A percentile compares a stretch with the other conserved stretches of the same genome.
phyloP scores from a whole-genome alignment of 106 monocot genomes.

The Dendrobium officinale region DNA sequence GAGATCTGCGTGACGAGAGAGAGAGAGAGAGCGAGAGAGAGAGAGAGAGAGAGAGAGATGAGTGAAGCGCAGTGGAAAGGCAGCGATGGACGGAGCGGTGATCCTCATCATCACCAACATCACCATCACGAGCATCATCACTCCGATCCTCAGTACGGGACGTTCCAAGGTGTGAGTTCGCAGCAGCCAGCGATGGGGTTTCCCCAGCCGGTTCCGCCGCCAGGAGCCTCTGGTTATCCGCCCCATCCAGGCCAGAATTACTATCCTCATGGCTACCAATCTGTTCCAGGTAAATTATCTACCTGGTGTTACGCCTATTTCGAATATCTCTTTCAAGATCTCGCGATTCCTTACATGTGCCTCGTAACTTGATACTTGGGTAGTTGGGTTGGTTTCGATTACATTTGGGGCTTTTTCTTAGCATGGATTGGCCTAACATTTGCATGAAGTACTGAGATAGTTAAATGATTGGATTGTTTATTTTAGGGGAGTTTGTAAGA shows the following conservation, averaged over 20 bases:
- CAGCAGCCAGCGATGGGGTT: constrained; percentile 35
- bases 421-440: neutral
- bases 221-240: constrained; percentile 14
- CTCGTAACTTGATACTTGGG: neutral
- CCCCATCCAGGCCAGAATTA: constrained; percentile 11
- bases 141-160: constrained; percentile 3
- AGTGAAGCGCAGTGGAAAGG: constrained; percentile 11
- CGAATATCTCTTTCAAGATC: neutral
- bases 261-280: constrained; percentile 40
- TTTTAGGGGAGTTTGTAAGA: neutral
- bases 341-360: neutral
- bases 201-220: constrained; percentile 47
- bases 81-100: neutral
- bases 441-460: neutral
- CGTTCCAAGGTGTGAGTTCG: neutral
- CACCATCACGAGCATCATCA: constrained; percentile 4
- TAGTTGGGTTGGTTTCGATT: neutral
- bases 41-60: neutral
- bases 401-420: neutral
- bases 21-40: neutral
- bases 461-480: neutral
- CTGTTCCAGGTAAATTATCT: constrained; percentile 22
- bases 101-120: neutral
- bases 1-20: neutral
- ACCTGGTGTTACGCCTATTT: neutral